Percentiles rank a stretch among this genome's conserved stretches.
These are phyloP conservation scores for Calonectria henricotiae DNA, from an alignment of 2,329 filamentous ascomycete species.

Conservation along the genomic window DNA sequence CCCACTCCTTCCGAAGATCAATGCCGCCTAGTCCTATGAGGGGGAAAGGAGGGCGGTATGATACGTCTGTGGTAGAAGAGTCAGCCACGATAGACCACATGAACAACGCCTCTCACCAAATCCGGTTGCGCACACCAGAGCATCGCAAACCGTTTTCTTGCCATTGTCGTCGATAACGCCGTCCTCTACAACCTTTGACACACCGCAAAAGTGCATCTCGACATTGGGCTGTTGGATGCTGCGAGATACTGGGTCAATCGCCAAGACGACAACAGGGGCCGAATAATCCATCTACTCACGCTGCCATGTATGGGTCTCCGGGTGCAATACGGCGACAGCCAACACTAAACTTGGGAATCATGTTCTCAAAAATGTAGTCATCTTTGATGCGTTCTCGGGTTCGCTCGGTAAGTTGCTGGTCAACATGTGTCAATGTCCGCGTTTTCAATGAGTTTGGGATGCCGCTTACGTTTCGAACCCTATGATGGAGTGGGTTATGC, in stretches of 20 bases:
- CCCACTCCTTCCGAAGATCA: constrained; percentile 5
- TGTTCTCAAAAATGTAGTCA: not conserved
- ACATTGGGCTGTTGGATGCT: constrained; percentile 16
- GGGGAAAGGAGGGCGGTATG: not conserved
- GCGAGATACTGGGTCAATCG: too few species aligned
- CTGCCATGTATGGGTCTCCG: constrained; percentile 2
- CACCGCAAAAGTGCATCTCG: constrained; percentile 1
- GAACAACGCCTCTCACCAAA: not conserved
- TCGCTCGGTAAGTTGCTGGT: not conserved
- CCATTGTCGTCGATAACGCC: not conserved
- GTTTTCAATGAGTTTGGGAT: too few species aligned
- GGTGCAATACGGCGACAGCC: constrained; percentile 12
- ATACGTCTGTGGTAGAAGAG: not conserved
- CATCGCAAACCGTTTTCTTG: not conserved
- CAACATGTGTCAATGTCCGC: too few species aligned
- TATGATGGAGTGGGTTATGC: constrained; percentile 3
- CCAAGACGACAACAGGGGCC: too few species aligned
- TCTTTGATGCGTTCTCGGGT: not conserved
- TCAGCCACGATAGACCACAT: not conserved
- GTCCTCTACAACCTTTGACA: not conserved
- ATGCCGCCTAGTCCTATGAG: not conserved
- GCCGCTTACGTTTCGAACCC: not conserved
- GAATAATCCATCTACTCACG: not conserved
- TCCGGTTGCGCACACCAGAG: constrained; percentile 10
- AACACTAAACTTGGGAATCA: constrained; percentile 4